Evolutionary conservation across 805 yeast genomes (phyloP).

Genomic region (Kuraishia floccosa): DNA sequence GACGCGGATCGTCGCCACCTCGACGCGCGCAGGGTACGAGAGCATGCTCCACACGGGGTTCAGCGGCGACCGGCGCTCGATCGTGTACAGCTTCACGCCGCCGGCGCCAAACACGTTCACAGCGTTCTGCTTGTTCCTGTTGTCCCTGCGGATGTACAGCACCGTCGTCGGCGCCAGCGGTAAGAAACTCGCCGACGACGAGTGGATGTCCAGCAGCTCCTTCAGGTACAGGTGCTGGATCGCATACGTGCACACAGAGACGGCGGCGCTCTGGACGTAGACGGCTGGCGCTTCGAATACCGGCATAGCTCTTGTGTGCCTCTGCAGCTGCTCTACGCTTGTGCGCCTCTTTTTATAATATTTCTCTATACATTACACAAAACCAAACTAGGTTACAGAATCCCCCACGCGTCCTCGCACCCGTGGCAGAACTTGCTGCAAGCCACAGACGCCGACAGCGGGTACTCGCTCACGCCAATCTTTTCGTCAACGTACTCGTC

Average conservation of each 20-base stretch:
- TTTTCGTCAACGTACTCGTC: conserved; percentile 96
- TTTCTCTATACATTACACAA: not conserved
- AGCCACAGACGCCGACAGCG: conserved; percentile 94
- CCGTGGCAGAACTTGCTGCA: conserved; percentile 98
- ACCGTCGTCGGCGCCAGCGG: conserved; percentile 29
- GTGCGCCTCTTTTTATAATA: too few relatives aligned
- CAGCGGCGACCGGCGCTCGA: conserved; percentile 35
- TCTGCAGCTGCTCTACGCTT: too few relatives aligned
- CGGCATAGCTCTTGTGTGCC: conserved; percentile 17
- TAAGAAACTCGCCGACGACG: conserved; percentile 25
- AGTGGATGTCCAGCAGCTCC: conserved; percentile 24
- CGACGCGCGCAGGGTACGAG: conserved; percentile 29
- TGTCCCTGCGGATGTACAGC: conserved; percentile 36
- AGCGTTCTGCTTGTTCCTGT: conserved; percentile 28
- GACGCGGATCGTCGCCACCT: conserved; percentile 38
- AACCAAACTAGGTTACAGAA: conserved; percentile 22
- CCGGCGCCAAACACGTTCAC: conserved; percentile 37
- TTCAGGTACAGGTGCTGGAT: conserved; percentile 29
- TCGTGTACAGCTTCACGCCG: conserved; percentile 31
- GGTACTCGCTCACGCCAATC: conserved; percentile 90
- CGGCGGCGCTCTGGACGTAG: conserved; percentile 25
- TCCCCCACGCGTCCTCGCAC: conserved; percentile 96
- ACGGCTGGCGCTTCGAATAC: conserved; percentile 37
- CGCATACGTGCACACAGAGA: conserved; percentile 27
- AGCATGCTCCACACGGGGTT: conserved; percentile 43